These are phyloP conservation scores for Penicillium sclerotiorum DNA, from an alignment of 2,329 filamentous ascomycete genomes.

Conservation along the genomic window DNA sequence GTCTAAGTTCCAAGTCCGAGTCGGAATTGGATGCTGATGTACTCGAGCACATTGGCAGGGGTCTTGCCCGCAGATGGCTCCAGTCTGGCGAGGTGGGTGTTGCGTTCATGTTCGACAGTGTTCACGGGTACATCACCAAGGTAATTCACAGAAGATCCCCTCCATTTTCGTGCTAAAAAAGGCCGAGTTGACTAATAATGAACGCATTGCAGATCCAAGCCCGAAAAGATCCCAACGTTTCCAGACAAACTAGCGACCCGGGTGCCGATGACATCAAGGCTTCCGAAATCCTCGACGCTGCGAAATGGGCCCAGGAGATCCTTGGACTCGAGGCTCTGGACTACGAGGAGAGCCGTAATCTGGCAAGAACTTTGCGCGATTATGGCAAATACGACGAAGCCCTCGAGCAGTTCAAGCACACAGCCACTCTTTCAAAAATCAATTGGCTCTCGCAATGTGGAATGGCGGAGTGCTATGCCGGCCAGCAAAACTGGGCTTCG, in stretches of 20 bases:
- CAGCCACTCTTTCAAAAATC: background rate
- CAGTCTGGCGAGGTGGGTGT: background rate
- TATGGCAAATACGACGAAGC: background rate
- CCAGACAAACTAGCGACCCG: background rate
- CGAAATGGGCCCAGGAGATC: slow-evolving; percentile 15
- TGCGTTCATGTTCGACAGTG: slow-evolving; percentile 1
- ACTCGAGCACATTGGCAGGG: slow-evolving; percentile 20
- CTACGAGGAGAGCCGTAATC: slow-evolving; percentile 19
- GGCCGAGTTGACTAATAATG: too few relatives aligned
- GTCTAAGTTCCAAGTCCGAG: slow-evolving; percentile 28
- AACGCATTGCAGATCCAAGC: background rate
- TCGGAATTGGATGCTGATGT: slow-evolving; percentile 29
- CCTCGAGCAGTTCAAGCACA: background rate
- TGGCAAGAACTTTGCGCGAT: slow-evolving; percentile 8
- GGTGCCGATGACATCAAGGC: background rate
- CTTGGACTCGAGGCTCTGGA: slow-evolving; percentile 12
- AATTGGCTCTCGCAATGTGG: background rate
- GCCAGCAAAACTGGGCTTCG: background rate
- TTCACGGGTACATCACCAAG: slow-evolving; percentile 14
- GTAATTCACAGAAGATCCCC: slow-evolving; percentile 1
- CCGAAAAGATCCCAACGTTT: background rate
- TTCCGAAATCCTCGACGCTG: slow-evolving; percentile 12
- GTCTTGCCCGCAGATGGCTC: background rate
- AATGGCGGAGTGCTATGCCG: background rate
- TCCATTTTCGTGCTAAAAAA: too few relatives aligned